phyloP scores from a whole-genome alignment of 2,329 filamentous ascomycete species.

The Aureobasidium melanogenum region DNA sequence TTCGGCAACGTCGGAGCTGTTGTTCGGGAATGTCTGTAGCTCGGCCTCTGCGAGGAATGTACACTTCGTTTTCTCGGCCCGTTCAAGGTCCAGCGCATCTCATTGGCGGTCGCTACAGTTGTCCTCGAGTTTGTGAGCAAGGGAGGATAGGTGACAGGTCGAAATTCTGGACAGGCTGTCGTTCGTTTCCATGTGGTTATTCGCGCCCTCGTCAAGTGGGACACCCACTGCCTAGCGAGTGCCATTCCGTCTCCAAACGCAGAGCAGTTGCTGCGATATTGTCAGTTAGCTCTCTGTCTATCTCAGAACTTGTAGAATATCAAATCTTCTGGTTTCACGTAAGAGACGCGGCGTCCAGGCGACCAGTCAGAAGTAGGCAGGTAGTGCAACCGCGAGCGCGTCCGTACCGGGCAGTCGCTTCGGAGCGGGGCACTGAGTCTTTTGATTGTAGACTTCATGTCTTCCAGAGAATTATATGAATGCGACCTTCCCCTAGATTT shows the following conservation, averaged over 20 bases:
- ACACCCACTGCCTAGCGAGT: neutral
- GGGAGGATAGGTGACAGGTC: neutral
- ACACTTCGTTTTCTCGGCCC: neutral
- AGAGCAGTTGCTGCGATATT: no score
- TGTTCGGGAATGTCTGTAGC: neutral
- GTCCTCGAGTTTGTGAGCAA: neutral
- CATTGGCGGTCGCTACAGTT: neutral
- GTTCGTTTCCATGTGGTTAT: neutral
- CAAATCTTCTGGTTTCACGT: no score
- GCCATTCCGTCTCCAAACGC: no score
- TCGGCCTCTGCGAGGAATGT: neutral
- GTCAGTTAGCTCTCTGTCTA: no score
- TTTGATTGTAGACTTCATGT: neutral
- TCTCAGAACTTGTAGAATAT: no score
- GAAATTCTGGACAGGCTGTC: neutral
- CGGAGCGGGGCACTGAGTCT: neutral
- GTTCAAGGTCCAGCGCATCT: neutral
- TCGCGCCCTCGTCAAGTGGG: neutral
- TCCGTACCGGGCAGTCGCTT: neutral
- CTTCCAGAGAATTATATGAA: neutral
- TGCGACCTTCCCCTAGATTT: no score
- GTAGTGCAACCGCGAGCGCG: neutral
- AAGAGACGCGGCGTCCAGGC: neutral
- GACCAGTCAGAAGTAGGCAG: no score
- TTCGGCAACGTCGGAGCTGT: neutral